Evolutionary conservation across 2,329 filamentous ascomycete species (phyloP).

Genomic region (Colletotrichum euphorbiae): DNA sequence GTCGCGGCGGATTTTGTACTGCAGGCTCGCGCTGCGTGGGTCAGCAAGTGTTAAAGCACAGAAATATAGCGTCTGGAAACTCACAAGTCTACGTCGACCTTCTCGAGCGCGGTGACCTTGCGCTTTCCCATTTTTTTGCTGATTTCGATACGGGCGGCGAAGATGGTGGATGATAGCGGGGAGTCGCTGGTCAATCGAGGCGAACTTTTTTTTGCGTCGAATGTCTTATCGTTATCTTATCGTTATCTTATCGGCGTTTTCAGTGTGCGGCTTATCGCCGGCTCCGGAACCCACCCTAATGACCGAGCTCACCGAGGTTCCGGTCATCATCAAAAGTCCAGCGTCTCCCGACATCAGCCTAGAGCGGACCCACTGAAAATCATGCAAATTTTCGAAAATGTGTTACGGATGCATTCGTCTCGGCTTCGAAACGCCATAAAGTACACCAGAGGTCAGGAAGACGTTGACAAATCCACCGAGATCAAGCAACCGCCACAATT

Average conservation of each 20-base stretch:
- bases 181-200: conserved; percentile 9
- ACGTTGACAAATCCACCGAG: too few relatives aligned
- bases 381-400: too few relatives aligned
- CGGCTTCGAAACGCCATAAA: too few relatives aligned
- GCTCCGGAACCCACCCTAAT: too few relatives aligned
- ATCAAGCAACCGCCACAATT: too few relatives aligned
- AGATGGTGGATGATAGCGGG: conserved; percentile 19
- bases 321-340: too few relatives aligned
- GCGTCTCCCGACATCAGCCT: too few relatives aligned
- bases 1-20: conserved; percentile 91
- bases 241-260: neutral
- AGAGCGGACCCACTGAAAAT: too few relatives aligned
- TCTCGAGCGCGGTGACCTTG: conserved; percentile 92
- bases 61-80: conserved; percentile 43
- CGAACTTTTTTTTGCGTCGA: too few relatives aligned
- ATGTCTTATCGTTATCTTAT: conserved; percentile 21
- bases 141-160: neutral
- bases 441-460: too few relatives aligned
- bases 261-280: neutral
- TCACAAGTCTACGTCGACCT: conserved; percentile 89
- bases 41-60: conserved; percentile 44
- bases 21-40: conserved; percentile 77
- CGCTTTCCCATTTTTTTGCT: conserved; percentile 77
- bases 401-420: too few relatives aligned
- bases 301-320: too few relatives aligned